Evolutionary conservation across 176 grass and related monocot species (phyloP).

Genomic region (Bromus sterilis): DNA sequence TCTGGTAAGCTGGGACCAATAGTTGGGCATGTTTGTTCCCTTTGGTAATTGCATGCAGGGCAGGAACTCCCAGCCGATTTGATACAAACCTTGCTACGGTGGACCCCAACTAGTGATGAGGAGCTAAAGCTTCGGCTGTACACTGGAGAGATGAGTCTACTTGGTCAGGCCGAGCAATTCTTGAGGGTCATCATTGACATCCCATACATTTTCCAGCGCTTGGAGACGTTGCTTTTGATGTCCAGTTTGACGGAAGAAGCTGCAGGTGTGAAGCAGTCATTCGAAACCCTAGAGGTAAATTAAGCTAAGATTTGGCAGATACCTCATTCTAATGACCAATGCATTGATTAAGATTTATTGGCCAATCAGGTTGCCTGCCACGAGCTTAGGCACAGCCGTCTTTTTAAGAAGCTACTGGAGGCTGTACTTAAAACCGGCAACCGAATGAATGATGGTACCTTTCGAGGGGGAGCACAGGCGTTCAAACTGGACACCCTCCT

Average conservation of each 20-base stretch:
- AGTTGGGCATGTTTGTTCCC: neutral
- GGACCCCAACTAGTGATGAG: constrained; percentile 72
- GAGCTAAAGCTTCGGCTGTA: constrained; percentile 61
- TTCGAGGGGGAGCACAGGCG: constrained; percentile 76
- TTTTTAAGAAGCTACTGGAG: constrained; percentile 88
- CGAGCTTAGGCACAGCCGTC: constrained; percentile 48
- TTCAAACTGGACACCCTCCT: constrained; percentile 94
- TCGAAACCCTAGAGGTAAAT: constrained; percentile 64
- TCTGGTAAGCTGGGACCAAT: neutral
- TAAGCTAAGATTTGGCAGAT: neutral
- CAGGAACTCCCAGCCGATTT: constrained; percentile 63
- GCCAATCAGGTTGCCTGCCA: constrained; percentile 50
- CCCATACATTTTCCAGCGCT: constrained; percentile 62
- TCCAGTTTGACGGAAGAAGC: constrained; percentile 54
- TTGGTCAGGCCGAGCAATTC: constrained; percentile 67
- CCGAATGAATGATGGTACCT: constrained; percentile 84
- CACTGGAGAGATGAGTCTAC: constrained; percentile 41
- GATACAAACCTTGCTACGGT: constrained; percentile 62
- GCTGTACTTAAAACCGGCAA: constrained; percentile 88
- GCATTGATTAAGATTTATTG: neutral
- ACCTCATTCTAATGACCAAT: neutral
- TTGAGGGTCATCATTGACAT: constrained; percentile 64
- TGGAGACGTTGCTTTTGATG: constrained; percentile 72
- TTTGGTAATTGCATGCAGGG: constrained; percentile 29
- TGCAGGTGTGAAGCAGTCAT: constrained; percentile 42